Evolutionary conservation across 768 basidiomycete species (phyloP).

Genomic region (Pleurotus salmoneostramineus): DNA sequence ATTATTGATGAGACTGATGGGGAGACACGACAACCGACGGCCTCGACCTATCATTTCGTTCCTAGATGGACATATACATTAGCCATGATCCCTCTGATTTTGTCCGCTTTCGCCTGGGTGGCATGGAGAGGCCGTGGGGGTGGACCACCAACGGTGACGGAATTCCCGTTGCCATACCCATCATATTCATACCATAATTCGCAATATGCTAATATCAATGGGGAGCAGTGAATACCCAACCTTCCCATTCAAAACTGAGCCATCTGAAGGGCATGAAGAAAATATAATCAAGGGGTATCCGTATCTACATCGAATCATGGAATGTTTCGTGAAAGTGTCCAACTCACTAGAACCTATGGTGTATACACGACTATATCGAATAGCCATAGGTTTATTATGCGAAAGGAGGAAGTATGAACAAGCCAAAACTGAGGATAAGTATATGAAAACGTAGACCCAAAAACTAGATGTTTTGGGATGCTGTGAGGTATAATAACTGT

Average conservation of each 20-base stretch:
- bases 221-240: not conserved
- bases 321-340: not conserved
- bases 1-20: conserved; percentile 41
- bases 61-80: conserved; percentile 11
- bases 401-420: not conserved
- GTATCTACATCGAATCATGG: not conserved
- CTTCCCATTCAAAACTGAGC: not conserved
- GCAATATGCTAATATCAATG: not conserved
- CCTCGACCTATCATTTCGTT: not conserved
- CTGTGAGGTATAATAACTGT: conserved; percentile 2
- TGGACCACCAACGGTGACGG: not conserved
- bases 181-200: conserved; percentile 7
- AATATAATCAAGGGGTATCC: not conserved
- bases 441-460: not conserved
- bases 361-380: conserved; percentile 6
- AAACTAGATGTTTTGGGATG: not conserved
- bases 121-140: not conserved
- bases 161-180: conserved; percentile 1
- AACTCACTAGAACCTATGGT: not conserved
- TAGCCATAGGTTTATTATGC: not conserved
- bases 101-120: not conserved
- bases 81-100: conserved; percentile 12
- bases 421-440: not conserved
- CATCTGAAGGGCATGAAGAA: not conserved
- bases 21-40: not conserved